These are phyloP conservation scores for Cenchrus fungigraminus DNA, from an alignment of 176 grass and related monocot species.

Conservation along the genomic window DNA sequence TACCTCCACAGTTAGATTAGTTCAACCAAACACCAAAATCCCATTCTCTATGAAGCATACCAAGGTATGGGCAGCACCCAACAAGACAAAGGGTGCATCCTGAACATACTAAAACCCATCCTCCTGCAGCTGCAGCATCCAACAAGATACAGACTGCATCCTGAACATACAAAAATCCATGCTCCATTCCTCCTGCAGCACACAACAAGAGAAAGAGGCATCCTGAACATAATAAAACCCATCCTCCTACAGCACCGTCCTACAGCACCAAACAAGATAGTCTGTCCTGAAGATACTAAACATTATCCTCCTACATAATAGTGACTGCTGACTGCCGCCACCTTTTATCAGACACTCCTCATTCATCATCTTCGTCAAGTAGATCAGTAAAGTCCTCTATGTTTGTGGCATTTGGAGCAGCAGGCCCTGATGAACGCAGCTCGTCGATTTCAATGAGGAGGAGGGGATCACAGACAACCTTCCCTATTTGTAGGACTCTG, in stretches of 20 bases:
- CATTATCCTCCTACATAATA: neutral
- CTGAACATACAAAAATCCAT: neutral
- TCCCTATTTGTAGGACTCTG: conserved; percentile 52
- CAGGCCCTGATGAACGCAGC: conserved; percentile 42
- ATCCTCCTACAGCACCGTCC: neutral
- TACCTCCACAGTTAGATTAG: neutral
- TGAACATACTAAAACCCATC: neutral
- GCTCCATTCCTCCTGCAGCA: neutral
- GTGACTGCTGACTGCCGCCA: no score
- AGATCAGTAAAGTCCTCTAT: conserved; percentile 79
- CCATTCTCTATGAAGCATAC: neutral
- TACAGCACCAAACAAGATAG: neutral
- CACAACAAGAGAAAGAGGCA: neutral
- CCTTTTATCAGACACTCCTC: neutral
- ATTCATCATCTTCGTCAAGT: conserved; percentile 48
- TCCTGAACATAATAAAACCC: neutral
- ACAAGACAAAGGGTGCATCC: neutral
- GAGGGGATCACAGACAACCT: conserved; percentile 61
- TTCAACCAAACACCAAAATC: neutral
- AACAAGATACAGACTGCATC: neutral
- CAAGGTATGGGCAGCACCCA: neutral
- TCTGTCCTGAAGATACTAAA: neutral
- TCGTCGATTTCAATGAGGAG: conserved; percentile 84
- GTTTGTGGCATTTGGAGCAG: conserved; percentile 32
- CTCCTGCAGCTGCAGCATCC: neutral